These are phyloP conservation scores for Tardiomyces blankii DNA, from an alignment of 1,139 yeast species.

Conservation along the genomic window DNA sequence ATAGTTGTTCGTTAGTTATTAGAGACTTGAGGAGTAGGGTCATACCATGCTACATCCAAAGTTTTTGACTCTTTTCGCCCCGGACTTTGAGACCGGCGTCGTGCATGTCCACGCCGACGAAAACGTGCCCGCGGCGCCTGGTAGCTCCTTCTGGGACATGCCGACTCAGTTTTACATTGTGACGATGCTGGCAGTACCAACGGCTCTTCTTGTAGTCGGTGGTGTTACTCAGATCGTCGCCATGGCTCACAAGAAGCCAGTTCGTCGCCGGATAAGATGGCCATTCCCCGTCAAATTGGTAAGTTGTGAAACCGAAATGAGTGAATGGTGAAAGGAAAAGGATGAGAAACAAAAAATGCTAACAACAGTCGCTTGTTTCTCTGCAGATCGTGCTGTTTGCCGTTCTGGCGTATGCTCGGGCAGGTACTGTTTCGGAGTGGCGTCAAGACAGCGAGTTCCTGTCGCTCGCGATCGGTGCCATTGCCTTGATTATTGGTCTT, in stretches of 20 bases:
- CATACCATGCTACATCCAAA: no score
- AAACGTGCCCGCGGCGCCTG: no score
- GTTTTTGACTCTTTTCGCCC: not conserved
- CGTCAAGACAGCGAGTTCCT: constrained; percentile 14
- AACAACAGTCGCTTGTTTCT: not conserved
- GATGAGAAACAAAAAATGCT: not conserved
- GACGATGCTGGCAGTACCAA: not conserved
- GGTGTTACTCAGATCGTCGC: not conserved
- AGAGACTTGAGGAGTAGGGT: no score
- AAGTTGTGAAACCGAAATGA: not conserved
- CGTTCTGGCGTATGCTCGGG: not conserved
- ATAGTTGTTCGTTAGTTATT: no score
- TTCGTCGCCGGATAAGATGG: not conserved
- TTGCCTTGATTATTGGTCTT: constrained; percentile 40
- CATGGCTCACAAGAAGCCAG: not conserved
- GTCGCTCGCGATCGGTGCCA: constrained; percentile 31
- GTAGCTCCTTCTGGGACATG: no score
- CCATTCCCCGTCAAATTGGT: not conserved
- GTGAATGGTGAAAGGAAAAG: no score
- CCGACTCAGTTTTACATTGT: no score
- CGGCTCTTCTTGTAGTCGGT: not conserved
- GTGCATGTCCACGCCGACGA: no score
- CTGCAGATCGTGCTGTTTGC: not conserved
- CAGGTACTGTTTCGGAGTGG: not conserved
- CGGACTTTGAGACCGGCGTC: not conserved